Conservation (phyloP, 139 green algal genomes). For the Picochlorum sp. region DNA sequence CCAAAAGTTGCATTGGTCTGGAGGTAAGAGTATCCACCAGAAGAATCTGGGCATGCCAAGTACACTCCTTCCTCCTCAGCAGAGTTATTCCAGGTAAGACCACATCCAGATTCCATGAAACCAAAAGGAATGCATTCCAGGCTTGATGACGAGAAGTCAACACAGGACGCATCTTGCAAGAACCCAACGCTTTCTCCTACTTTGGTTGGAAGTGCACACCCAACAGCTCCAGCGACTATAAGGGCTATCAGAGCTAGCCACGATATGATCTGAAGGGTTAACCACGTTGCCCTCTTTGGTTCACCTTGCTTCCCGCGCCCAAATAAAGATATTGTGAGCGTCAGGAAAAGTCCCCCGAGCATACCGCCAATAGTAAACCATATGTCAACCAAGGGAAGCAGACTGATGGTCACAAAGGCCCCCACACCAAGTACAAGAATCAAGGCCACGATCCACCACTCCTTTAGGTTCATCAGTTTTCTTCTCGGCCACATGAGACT, state of each 20-base stretch:
- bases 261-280: not conserved
- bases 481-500: slow-evolving; percentile 9
- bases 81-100: not conserved
- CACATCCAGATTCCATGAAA: not conserved
- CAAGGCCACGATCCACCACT: not conserved
- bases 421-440: slow-evolving; percentile 13
- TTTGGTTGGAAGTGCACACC: slow-evolving; percentile 1
- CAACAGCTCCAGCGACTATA: not conserved
- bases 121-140: slow-evolving; percentile 12
- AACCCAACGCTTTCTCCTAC: not conserved
- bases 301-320: not conserved
- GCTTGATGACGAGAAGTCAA: slow-evolving; percentile 2
- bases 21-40: not conserved
- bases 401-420: slow-evolving; percentile 7
- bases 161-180: slow-evolving; percentile 6
- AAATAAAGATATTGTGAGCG: not conserved
- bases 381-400: slow-evolving; percentile 25
- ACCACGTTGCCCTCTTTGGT: not conserved
- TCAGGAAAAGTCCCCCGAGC: not conserved
- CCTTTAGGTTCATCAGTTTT: not conserved
- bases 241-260: not conserved
- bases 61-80: not conserved
- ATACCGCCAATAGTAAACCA: slow-evolving; percentile 7
- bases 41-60: not conserved
- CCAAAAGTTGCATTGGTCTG: not conserved